Percentiles rank a stretch among this genome's conserved stretches.
These are phyloP conservation scores for Alisma plantagoaquatica DNA, from an alignment of 106 monocot species.

Conservation along the genomic window DNA sequence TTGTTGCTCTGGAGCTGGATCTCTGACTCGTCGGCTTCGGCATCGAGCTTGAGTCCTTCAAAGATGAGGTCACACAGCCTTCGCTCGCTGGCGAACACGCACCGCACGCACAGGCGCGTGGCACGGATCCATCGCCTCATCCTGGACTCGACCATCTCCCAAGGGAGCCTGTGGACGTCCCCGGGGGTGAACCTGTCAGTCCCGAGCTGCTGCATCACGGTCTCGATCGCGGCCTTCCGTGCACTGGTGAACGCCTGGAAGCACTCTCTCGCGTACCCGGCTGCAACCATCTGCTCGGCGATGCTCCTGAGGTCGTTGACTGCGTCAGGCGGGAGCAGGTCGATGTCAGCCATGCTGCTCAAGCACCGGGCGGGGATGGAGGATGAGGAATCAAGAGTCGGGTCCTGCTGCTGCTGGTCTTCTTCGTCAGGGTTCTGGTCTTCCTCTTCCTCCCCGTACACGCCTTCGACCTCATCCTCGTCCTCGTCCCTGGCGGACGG, in stretches of 20 bases:
- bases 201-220: constrained; percentile 38
- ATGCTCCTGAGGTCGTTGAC: constrained; percentile 45
- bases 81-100: constrained; percentile 40
- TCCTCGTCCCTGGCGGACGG: neutral
- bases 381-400: neutral
- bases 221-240: constrained; percentile 45
- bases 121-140: constrained; percentile 86
- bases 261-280: constrained; percentile 56
- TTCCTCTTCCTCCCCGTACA: constrained; percentile 4
- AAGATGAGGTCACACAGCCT: constrained; percentile 14
- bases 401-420: neutral
- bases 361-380: constrained; percentile 37
- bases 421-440: neutral
- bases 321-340: constrained; percentile 51
- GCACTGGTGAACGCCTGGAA: constrained; percentile 47
- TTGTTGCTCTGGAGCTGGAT: too few species aligned
- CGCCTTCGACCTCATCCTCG: neutral
- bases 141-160: constrained; percentile 34
- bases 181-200: constrained; percentile 34
- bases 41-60: constrained; percentile 2
- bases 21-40: too few species aligned
- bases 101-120: constrained; percentile 40
- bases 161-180: constrained; percentile 14
- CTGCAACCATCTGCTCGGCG: constrained; percentile 47
- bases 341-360: constrained; percentile 49